phyloP scores from a whole-genome alignment of 345 rosid genomes.

The Melaleuca quinquenervia region DNA sequence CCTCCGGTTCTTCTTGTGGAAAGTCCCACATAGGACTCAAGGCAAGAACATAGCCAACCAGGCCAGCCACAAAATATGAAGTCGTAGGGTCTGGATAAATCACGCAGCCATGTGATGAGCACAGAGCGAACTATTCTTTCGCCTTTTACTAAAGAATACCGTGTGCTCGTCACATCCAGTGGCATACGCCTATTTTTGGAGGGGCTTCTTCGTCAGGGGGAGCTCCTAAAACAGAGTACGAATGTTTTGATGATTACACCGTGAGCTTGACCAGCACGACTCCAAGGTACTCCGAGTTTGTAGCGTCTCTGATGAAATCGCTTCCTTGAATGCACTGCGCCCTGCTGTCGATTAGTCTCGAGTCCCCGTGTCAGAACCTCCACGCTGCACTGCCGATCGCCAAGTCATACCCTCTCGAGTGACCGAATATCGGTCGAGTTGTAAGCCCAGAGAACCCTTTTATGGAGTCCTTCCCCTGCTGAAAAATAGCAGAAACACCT shows the following conservation, averaged over 20 bases:
- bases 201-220: background rate
- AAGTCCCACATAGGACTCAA: background rate
- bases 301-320: background rate
- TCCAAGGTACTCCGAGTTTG: background rate
- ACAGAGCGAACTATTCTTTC: constrained; percentile 42
- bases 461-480: background rate
- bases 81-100: fast-evolving
- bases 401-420: background rate
- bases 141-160: constrained; percentile 42
- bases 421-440: background rate
- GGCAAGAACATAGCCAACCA: background rate
- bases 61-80: background rate
- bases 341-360: background rate
- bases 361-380: background rate
- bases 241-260: background rate
- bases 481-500: background rate
- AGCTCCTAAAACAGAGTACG: background rate
- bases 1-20: background rate
- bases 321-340: background rate
- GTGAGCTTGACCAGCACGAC: background rate
- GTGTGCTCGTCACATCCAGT: constrained; percentile 5
- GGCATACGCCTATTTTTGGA: too few relatives aligned
- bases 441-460: background rate
- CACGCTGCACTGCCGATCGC: background rate
- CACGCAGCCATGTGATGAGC: background rate